Evolutionary conservation across 352 stramenopile genomes (phyloP), one percentile per base, ranked within the genome.

Genomic region (Pythium volutum): DNA sequence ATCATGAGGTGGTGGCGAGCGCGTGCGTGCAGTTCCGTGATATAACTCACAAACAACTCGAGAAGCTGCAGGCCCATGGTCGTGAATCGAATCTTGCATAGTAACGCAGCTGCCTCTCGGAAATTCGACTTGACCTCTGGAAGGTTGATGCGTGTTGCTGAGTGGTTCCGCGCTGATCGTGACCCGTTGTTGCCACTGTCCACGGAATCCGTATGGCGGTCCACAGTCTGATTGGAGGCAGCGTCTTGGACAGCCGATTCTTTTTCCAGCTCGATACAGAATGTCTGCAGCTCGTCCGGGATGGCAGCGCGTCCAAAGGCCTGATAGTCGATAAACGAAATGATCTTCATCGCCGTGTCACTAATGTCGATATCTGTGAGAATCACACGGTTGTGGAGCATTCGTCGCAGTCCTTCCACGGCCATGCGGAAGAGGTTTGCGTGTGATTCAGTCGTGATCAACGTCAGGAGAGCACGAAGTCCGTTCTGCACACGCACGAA

Each of bases 281-380:
- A 9, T 12, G 20, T 31, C 7, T 49, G 49, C 23, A 88, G 53
- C 49, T 89, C 79, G 23, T 93, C 79, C 0, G 73, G 58, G 69
- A 93, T 78, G 7, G 86, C 86, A 49, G 84, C 77, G 16, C 86
- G 77, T 3, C 86, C 86, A 70, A 95, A 93, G 20, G 86, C 86
- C 1, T 80, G 74, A 46, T 89, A 95, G 54, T 93, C 79, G 48
- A 95, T 84, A 59, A 81, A 92, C 7, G 84, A 86, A 26, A 93
- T 75, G 20, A 95, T 63, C 60, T 95, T 95, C 15, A 85, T 70
- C 31, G 73, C 76, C 23, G 88, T 73, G 55, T 95, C 86, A 47
- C 75, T 92, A n/a, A 95, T 70, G 65, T 95, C 84, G n/a, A 93
- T 79, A 64, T 95, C 84, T 52, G 77, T 66, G 16, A 95, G 71